Base-by-base conservation (phyloP, 768 basidiomycete genomes). In the Sporobolomyces pararoseus region DNA sequence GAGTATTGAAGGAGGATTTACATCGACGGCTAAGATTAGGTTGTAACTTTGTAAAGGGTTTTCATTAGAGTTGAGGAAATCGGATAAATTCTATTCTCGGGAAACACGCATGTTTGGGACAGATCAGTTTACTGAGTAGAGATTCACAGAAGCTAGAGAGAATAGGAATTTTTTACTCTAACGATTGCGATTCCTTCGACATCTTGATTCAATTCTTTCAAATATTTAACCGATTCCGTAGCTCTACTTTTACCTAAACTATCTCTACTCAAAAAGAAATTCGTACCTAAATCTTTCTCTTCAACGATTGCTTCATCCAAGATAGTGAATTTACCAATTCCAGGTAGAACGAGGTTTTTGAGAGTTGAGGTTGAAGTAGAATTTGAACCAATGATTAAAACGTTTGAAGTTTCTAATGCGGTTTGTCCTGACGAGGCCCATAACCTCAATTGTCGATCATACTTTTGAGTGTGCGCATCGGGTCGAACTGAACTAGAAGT, bases 341-440 rank as follows among this genome's bases (percentile, higher is more conserved):
- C 95, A 3, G 96, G 96, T 12, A 98, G 85, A 46, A 98, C 92
- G 70, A 98, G 87, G 78, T 98, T 98, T 84, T 99, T 98, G 65
- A 99, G 84, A 74, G 90, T 86, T 55, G 90, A 88, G 37, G 92
- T 90, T 3, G 89, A 87, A 2, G 93, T 91, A 0, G 91, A 91
- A 29, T 87, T 86, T 0, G 83, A 88, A 47, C 87, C 88, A 66
- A 97, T 80, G 73, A 96, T 86, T 35, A 98, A 84, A 50, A 97
- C 83, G 54, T 88, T 85, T 17, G 92, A 84, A 4, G 86, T 83
- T 79, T 98, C 94, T 66, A 98, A 87, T 0, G 91, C 91, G 31
- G 83, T 81, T 79, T 99, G 95, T 7, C 95, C 96, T 1, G 89
- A 86, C 3, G 90, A 86, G 16, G 94, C 95, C 95, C 95, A 99